Base-by-base conservation (phyloP, 2,329 filamentous ascomycete genomes). In the Lecanicillium sp. region DNA sequence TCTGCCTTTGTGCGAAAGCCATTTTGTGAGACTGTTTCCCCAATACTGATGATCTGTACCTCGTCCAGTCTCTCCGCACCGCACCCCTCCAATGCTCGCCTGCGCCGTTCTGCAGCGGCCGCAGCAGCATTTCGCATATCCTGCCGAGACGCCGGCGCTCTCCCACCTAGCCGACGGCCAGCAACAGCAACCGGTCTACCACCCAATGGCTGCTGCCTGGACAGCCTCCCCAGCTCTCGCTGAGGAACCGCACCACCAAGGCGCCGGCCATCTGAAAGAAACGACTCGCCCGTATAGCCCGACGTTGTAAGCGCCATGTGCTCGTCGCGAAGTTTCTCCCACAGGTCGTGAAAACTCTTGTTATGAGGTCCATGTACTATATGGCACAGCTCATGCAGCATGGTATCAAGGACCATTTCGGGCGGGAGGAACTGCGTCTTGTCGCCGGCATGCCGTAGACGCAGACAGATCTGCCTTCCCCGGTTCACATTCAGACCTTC, bases 351-450 rank as follows among this genome's bases (percentile, higher is more conserved):
- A 54, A 96, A 96, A 27, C 83, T 74, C 33, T 69, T 72, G 54
- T 95, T 79, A 57, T 96, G 90, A 2, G 85, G 85, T 0, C 86
- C 87, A 58, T 83, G 79, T 9, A 87, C 75, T 47, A 84, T 95
- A 54, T 96, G 90, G n/a, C 78, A 81, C 3, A 96, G 75, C 67
- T 96, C 90, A 56, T 96, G 90, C 15, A 96, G 76, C 79, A 96
- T 84, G 0, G 90, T 96, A 58, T 95, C 88, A 31, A 87, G 71
- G 7, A 95, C 73, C 47, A 84, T 69, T 53, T 95, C 87, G 41
- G 89, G 64, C 1, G 84, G 80, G 15, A 95, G 60, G 52, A 96
- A 96, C 50, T 86, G 80, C 29, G 68, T 77, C 9, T 75, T 71
- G 55, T 94, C 85, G 50, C 75, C 70, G 5, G 84, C 68, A 58